Evolutionary conservation across 2,329 filamentous ascomycete species (phyloP).

Genomic region (Beauveria medogensis): DNA sequence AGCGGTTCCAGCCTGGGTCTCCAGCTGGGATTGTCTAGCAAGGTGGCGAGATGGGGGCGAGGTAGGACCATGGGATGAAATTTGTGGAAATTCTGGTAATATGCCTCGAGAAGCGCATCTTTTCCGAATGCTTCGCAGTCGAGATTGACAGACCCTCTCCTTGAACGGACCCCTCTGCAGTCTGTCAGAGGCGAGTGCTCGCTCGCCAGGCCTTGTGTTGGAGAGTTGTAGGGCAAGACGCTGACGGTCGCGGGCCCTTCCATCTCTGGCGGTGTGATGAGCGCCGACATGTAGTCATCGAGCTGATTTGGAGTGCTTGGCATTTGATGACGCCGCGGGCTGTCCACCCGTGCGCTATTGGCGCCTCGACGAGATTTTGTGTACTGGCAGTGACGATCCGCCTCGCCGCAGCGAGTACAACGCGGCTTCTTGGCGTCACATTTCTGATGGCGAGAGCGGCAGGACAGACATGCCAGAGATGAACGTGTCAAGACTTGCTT

Average conservation of each 20-base stretch:
- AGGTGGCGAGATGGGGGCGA: conserved; percentile 10
- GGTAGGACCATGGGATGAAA: conserved; percentile 25
- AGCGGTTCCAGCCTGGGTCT: conserved; percentile 16
- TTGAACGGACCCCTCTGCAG: not conserved
- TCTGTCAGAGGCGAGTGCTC: not conserved
- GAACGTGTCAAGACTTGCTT: conserved; percentile 18
- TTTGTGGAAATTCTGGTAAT: conserved; percentile 28
- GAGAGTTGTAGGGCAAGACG: conserved; percentile 5
- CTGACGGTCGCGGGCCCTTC: not conserved
- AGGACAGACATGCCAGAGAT: conserved; percentile 41
- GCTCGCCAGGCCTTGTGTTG: not conserved
- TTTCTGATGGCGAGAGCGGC: conserved; percentile 42
- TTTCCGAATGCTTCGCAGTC: not conserved
- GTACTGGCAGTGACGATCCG: conserved; percentile 39
- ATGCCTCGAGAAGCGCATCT: conserved; percentile 23
- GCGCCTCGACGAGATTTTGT: conserved; percentile 42
- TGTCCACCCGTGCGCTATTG: not conserved
- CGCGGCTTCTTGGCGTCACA: conserved; percentile 42
- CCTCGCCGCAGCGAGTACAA: conserved; percentile 35
- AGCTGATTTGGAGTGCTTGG: not conserved
- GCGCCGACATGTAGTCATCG: not conserved
- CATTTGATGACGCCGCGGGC: not conserved
- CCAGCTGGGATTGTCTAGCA: conserved; percentile 5
- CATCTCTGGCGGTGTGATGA: not conserved
- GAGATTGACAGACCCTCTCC: not conserved